Conservation (phyloP, 2,329 filamentous ascomycete genomes). For the Incumbomyces delicatus region DNA sequence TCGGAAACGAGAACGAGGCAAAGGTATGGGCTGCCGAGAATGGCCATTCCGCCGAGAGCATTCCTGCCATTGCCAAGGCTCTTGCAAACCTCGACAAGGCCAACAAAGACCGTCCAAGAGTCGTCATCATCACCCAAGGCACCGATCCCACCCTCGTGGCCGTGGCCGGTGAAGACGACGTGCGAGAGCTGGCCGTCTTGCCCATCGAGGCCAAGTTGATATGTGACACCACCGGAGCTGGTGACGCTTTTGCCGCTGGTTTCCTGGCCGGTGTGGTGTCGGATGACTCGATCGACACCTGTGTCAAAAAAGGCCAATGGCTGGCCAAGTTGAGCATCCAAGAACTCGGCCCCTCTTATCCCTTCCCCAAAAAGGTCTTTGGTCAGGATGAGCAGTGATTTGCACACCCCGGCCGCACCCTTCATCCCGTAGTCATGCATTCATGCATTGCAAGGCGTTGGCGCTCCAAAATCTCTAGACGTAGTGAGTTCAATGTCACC, state of each 20-base stretch:
- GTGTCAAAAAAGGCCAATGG: slow-evolving; percentile 92
- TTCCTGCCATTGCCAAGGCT: slow-evolving; percentile 63
- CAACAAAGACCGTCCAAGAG: slow-evolving; percentile 71
- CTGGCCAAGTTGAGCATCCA: slow-evolving; percentile 87
- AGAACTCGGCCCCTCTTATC: slow-evolving; percentile 84
- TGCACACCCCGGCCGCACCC: too few relatives aligned
- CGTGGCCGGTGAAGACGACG: slow-evolving; percentile 49
- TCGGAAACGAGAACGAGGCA: slow-evolving; percentile 96
- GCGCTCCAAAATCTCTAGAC: slow-evolving; percentile 15
- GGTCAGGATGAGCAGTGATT: not conserved
- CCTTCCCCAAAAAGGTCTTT: slow-evolving; percentile 62
- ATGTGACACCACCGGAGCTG: slow-evolving; percentile 92
- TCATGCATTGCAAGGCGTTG: slow-evolving; percentile 13
- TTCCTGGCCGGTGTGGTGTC: slow-evolving; percentile 83
- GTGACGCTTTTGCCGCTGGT: slow-evolving; percentile 92
- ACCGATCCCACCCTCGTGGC: slow-evolving; percentile 84
- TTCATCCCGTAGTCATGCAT: slow-evolving; percentile 3
- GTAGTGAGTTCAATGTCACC: too few relatives aligned
- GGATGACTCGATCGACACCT: slow-evolving; percentile 67
- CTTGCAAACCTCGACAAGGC: slow-evolving; percentile 78
- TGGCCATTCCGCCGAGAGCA: slow-evolving; percentile 55
- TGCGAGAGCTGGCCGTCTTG: slow-evolving; percentile 73
- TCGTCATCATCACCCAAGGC: slow-evolving; percentile 90
- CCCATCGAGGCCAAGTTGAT: slow-evolving; percentile 68
- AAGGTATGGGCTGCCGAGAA: slow-evolving; percentile 78